Evolutionary conservation across 139 green algal genomes (phyloP).

Genomic region (Picochlorum costavermella): DNA sequence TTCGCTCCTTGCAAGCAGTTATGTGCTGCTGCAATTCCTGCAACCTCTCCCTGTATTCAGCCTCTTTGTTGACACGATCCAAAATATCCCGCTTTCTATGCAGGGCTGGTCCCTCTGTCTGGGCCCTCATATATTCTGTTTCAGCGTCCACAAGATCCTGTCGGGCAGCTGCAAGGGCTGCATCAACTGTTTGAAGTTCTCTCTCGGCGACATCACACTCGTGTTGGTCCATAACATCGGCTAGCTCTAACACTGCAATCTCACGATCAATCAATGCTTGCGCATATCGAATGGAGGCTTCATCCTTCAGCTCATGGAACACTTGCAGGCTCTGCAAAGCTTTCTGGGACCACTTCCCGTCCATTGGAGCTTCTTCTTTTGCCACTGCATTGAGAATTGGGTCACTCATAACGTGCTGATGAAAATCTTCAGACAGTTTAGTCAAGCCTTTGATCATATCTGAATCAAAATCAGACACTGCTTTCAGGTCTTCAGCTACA

Average conservation of each 20-base stretch:
- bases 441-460: conserved; percentile 18
- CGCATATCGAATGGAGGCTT: conserved; percentile 41
- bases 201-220: conserved; percentile 39
- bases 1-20: conserved; percentile 20
- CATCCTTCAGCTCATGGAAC: conserved; percentile 29
- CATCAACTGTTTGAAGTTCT: conserved; percentile 19
- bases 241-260: conserved; percentile 48
- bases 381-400: conserved; percentile 16
- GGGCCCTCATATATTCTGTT: conserved; percentile 39
- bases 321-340: conserved; percentile 26
- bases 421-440: conserved; percentile 43
- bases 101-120: conserved; percentile 49
- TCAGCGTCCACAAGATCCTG: conserved; percentile 35
- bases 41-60: conserved; percentile 66
- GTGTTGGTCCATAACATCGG: conserved; percentile 53
- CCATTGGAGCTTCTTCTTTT: not conserved
- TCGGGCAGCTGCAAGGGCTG: conserved; percentile 12
- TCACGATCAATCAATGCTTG: conserved; percentile 59
- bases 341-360: conserved; percentile 12
- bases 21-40: conserved; percentile 38
- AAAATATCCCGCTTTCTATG: conserved; percentile 66
- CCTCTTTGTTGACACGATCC: conserved; percentile 66
- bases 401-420: conserved; percentile 42
- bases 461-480: conserved; percentile 31
- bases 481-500: conserved; percentile 18